A percentile compares a stretch with the other conserved stretches of the same genome.
Conservation (phyloP, 2,329 filamentous ascomycete genomes). For the Fusarium goolgardi region DNA sequence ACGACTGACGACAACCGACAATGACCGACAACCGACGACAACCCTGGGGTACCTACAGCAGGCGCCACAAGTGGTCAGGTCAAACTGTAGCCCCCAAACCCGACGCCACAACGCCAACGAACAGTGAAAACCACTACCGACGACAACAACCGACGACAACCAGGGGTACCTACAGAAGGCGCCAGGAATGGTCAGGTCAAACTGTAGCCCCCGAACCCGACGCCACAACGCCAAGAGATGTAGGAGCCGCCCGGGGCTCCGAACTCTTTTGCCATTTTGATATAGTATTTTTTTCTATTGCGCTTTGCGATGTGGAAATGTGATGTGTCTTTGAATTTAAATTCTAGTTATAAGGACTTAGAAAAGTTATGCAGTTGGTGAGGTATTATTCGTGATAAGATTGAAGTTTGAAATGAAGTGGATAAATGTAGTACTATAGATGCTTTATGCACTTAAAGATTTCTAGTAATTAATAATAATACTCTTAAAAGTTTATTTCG, state of each 20-base stretch:
- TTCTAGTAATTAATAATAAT: neutral
- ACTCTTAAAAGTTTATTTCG: neutral
- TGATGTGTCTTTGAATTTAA: neutral
- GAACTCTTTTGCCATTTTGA: conserved; percentile 47
- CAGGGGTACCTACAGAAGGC: too few species aligned
- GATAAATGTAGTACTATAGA: neutral
- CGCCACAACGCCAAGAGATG: conserved; percentile 42
- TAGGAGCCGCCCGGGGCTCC: conserved; percentile 42
- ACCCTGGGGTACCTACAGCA: neutral
- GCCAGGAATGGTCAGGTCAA: conserved; percentile 43
- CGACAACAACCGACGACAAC: too few species aligned
- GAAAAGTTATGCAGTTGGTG: neutral
- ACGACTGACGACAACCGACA: conserved; percentile 13
- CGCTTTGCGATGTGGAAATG: neutral
- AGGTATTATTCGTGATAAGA: neutral
- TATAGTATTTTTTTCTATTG: conserved; percentile 7
- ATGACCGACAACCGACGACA: conserved; percentile 6
- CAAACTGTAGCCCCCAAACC: conserved; percentile 36
- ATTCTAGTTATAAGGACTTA: too few species aligned
- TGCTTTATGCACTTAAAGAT: neutral
- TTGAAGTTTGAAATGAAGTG: neutral
- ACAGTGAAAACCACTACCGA: too few species aligned
- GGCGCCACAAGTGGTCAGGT: conserved; percentile 36
- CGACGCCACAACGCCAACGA: conserved; percentile 36
- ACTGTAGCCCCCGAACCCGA: conserved; percentile 23